A percentile compares a stretch with the other conserved stretches of the same genome.
phyloP scores from a whole-genome alignment of 169 alveolate genomes.

The Cryptosporidium tyzzeri region DNA sequence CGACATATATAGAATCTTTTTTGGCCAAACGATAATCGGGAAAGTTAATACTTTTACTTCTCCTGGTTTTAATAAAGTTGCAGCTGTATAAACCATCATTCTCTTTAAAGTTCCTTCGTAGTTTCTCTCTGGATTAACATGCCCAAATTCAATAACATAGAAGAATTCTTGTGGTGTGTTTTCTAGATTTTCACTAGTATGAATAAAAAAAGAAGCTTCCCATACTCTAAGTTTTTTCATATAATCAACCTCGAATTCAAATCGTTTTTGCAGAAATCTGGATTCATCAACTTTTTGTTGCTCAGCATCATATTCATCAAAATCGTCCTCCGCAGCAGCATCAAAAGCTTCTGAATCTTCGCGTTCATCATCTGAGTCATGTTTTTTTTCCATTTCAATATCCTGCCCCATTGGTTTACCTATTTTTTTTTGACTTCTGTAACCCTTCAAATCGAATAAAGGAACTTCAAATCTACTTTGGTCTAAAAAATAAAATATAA shows the following conservation, averaged over 20 bases:
- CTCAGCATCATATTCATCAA: conserved; percentile 29
- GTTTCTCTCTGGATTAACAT: conserved; percentile 70
- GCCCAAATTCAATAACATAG: conserved; percentile 73
- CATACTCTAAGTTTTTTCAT: conserved; percentile 66
- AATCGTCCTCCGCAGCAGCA: conserved; percentile 10
- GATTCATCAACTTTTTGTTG: conserved; percentile 33
- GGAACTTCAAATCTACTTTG: conserved; percentile 66
- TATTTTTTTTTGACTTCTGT: conserved; percentile 31
- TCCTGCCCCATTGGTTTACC: conserved; percentile 49
- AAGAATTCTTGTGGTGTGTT: conserved; percentile 54
- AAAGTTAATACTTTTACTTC: conserved; percentile 33
- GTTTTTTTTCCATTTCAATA: conserved; percentile 51
- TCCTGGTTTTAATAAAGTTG: conserved; percentile 47
- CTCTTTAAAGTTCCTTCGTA: conserved; percentile 51
- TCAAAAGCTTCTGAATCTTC: conserved; percentile 3
- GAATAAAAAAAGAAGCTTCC: conserved; percentile 71
- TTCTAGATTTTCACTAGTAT: conserved; percentile 63
- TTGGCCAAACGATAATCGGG: conserved; percentile 81
- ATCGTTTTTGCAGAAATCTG: background rate
- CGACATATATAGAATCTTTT: conserved; percentile 81
- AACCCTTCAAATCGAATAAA: conserved; percentile 56
- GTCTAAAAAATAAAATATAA: background rate
- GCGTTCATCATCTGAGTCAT: conserved; percentile 13
- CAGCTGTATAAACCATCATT: conserved; percentile 69
- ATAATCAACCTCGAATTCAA: conserved; percentile 28